These are phyloP conservation scores for Zalerion maritima DNA, from an alignment of 495 filamentous ascomycete genomes.

Conservation along the genomic window DNA sequence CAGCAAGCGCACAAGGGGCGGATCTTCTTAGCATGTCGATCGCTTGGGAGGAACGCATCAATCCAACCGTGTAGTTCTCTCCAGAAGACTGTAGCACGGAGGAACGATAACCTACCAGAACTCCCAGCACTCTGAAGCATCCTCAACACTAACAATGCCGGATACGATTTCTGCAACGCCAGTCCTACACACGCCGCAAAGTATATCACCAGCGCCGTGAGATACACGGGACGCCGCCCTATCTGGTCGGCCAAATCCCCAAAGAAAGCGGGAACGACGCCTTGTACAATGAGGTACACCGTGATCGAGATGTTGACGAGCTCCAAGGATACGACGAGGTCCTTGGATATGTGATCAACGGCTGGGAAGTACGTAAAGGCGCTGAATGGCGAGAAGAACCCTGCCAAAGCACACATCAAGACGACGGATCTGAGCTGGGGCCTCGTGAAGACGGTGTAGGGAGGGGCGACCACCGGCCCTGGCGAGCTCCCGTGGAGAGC, in stretches of 20 bases:
- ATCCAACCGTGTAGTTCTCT: too few relatives aligned
- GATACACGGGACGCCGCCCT: slow-evolving; percentile 45
- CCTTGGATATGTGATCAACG: slow-evolving; percentile 38
- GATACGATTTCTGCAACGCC: slow-evolving; percentile 44
- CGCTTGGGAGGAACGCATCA: too few relatives aligned
- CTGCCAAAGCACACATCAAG: slow-evolving; percentile 47
- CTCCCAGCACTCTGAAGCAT: slow-evolving; percentile 49
- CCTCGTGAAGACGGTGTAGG: slow-evolving; percentile 43
- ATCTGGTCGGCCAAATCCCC: slow-evolving; percentile 45
- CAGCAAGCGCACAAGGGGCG: too few relatives aligned
- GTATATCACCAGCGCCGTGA: slow-evolving; percentile 44
- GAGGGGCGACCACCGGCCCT: too few relatives aligned
- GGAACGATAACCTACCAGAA: slow-evolving; percentile 35
- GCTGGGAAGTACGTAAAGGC: slow-evolving; percentile 74
- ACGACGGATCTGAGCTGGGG: slow-evolving; percentile 45
- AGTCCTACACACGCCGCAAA: slow-evolving; percentile 48
- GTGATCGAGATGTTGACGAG: slow-evolving; percentile 56
- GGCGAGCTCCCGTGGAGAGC: too few relatives aligned
- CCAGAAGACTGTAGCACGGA: too few relatives aligned
- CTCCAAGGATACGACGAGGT: slow-evolving; percentile 40
- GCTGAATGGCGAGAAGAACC: slow-evolving; percentile 59
- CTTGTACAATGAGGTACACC: slow-evolving; percentile 50
- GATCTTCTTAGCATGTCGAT: too few relatives aligned
- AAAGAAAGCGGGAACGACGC: slow-evolving; percentile 41
- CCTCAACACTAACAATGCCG: slow-evolving; percentile 44